These are phyloP conservation scores for Botrytis porri DNA, from an alignment of 2,329 filamentous ascomycete genomes.

Conservation along the genomic window DNA sequence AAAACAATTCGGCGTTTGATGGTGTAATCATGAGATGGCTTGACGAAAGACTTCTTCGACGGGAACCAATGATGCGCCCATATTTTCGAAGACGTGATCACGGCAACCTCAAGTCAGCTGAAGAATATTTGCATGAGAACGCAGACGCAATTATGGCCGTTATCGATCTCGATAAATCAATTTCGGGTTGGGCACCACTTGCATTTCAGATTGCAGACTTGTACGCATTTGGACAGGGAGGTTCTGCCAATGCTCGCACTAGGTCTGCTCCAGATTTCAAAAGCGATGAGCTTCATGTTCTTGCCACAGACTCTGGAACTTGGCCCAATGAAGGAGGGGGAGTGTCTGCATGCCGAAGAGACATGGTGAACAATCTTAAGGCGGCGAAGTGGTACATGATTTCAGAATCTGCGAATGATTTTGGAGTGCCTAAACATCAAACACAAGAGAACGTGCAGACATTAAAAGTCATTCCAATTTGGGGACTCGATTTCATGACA, in stretches of 20 bases:
- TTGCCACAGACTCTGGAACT: slow-evolving; percentile 39
- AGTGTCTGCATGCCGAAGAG: slow-evolving; percentile 50
- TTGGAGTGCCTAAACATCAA: slow-evolving; percentile 48
- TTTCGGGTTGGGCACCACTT: slow-evolving; percentile 35
- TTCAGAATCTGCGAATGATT: slow-evolving; percentile 51
- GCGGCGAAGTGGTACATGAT: slow-evolving; percentile 51
- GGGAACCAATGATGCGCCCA: slow-evolving; percentile 41
- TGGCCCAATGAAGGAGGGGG: slow-evolving; percentile 43
- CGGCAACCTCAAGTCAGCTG: slow-evolving; percentile 41
- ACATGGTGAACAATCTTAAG: slow-evolving; percentile 48
- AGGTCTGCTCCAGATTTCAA: slow-evolving; percentile 32
- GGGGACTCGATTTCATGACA: slow-evolving; percentile 50
- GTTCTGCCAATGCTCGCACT: slow-evolving; percentile 38
- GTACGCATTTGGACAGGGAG: slow-evolving; percentile 39
- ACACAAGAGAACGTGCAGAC: slow-evolving; percentile 51
- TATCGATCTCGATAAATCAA: slow-evolving; percentile 35
- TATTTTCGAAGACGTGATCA: slow-evolving; percentile 42
- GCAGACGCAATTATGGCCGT: slow-evolving; percentile 35
- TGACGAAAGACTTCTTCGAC: slow-evolving; percentile 44
- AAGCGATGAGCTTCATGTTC: slow-evolving; percentile 41
- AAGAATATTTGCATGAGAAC: slow-evolving; percentile 41
- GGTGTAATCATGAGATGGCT: slow-evolving; percentile 47
- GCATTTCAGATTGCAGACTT: slow-evolving; percentile 40
- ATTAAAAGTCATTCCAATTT: slow-evolving; percentile 48
- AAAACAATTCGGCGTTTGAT: slow-evolving; percentile 44